Base-by-base conservation (phyloP, 495 filamentous ascomycete species). In the Trichocladium uniseriatum region DNA sequence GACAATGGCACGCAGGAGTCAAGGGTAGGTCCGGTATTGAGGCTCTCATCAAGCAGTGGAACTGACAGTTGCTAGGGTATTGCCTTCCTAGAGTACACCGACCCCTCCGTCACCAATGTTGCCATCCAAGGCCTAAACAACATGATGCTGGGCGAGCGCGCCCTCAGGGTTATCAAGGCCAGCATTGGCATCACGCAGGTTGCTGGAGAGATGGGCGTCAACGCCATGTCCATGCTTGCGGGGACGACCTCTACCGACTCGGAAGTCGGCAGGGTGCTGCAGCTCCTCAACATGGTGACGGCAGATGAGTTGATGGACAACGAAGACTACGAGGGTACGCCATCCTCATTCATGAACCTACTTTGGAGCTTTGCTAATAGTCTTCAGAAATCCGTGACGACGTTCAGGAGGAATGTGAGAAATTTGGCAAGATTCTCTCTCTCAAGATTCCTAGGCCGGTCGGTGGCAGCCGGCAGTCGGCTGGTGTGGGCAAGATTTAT, bases 141-240 rank as follows among this genome's bases (percentile, higher is more conserved):
- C 20, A 95, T 97, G 88, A 83, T 87, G 56, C 74, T 98, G 9
- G 91, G 86, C 36, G 89, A 94, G 50, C 82, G 84, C 49, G 76
- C 81, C 54, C 80, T 98, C 39, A 89, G 85, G 69, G 87, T 95
- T 24, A 70, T 80, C 50, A 85, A 87, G 58, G 92, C 92, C 45
- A 94, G 88, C 69, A 86, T 96, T 54, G 92, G 92, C 48, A 82
- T 86, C 54, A 90, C 87, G 21, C 92, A 99, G 64, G 89, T 87
- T 10, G 72, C 86, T 43, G 87, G 89, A 37, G 92, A 97, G 57
- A 91, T 95, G 83, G 83, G 90, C 21, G 90, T 97, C 52, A 95
- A 94, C 54, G 94, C 91, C 53, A 97, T 99, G 88, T 92, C 89
- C 24, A 90, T 97, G 87, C 89, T 99, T 60, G 92, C 92, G 28